Evolutionary conservation across 2,329 filamentous ascomycete genomes (phyloP).

Genomic region (Anthostomella pinea): DNA sequence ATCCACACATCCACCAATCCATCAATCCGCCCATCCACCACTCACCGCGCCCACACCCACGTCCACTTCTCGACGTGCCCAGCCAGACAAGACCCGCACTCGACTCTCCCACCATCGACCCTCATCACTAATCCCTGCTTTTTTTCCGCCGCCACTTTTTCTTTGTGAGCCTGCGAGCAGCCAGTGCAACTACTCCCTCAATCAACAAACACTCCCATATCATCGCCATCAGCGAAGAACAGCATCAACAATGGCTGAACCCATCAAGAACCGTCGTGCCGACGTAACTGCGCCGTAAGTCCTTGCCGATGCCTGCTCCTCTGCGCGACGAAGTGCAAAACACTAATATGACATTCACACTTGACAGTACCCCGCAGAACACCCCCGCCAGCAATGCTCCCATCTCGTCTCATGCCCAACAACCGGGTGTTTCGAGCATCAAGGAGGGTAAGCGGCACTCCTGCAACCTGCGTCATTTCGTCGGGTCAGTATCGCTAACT

Average conservation of each 20-base stretch:
- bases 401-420: constrained; percentile 95
- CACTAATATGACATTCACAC: constrained; percentile 35
- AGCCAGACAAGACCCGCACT: constrained; percentile 2
- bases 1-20: too few relatives aligned
- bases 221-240: constrained; percentile 21
- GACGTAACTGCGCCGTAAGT: constrained; percentile 60
- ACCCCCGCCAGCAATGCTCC: constrained; percentile 93
- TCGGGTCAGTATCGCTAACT: constrained; percentile 21
- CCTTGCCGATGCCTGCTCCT: constrained; percentile 17
- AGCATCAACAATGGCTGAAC: constrained; percentile 55
- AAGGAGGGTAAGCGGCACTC: constrained; percentile 74
- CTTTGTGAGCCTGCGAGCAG: constrained; percentile 21
- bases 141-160: constrained; percentile 25
- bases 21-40: constrained; percentile 10
- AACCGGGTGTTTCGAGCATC: constrained; percentile 91
- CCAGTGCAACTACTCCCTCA: constrained; percentile 4
- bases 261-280: constrained; percentile 61
- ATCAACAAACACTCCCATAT: constrained; percentile 20
- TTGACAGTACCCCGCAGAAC: constrained; percentile 89
- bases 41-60: constrained; percentile 15
- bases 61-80: too few relatives aligned
- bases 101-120: constrained; percentile 11
- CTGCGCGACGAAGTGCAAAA: constrained; percentile 11
- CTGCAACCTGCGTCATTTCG: neutral
- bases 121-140: constrained; percentile 24